phyloP scores from a whole-genome alignment of 179 eudicot genomes.

The Nepenthes alata region DNA sequence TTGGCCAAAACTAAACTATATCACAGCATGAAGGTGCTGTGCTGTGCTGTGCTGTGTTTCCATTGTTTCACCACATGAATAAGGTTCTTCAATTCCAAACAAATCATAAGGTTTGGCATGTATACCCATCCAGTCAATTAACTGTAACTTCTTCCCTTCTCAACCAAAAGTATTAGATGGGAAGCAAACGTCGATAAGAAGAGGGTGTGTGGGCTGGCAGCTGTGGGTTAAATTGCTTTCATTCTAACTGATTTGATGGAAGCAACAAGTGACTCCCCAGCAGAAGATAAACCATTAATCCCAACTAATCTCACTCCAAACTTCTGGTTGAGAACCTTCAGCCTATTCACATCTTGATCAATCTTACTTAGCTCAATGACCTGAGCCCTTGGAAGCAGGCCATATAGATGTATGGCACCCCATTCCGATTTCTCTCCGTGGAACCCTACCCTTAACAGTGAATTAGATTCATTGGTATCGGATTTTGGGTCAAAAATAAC shows the following conservation, averaged over 20 bases:
- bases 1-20: too few relatives aligned
- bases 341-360: conserved; percentile 39
- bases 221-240: too few relatives aligned
- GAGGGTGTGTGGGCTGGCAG: too few relatives aligned
- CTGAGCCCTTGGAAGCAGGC: conserved; percentile 34
- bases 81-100: too few relatives aligned
- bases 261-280: conserved; percentile 40
- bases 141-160: too few relatives aligned
- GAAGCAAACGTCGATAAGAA: too few relatives aligned
- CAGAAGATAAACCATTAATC: conserved; percentile 27
- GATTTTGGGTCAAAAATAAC: conserved; percentile 44
- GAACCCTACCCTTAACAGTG: conserved; percentile 41
- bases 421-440: conserved; percentile 27
- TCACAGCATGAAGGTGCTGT: too few relatives aligned
- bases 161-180: too few relatives aligned
- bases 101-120: too few relatives aligned
- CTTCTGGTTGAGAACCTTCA: conserved; percentile 27
- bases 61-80: too few relatives aligned
- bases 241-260: conserved; percentile 25
- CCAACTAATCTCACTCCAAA: conserved; percentile 51
- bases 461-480: conserved; percentile 33
- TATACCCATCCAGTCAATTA: too few relatives aligned
- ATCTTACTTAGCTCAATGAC: conserved; percentile 41
- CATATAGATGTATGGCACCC: conserved; percentile 40
- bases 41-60: too few relatives aligned